Percentiles rank a stretch among this genome's conserved stretches.
phyloP scores from a whole-genome alignment of 495 filamentous ascomycete species.

The Clavariopsis aquatica region DNA sequence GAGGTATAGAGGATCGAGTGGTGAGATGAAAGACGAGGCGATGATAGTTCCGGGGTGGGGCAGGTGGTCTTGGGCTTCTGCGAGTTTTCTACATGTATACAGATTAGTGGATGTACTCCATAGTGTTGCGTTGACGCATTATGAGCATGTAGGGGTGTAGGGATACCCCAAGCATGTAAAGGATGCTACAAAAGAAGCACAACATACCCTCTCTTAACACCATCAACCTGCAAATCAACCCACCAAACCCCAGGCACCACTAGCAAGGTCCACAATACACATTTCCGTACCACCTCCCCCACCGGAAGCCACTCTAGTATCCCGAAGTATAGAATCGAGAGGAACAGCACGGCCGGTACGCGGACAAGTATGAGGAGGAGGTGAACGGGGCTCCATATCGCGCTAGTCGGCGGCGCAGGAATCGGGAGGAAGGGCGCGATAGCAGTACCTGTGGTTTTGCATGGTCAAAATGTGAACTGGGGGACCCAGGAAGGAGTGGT shows the following conservation, averaged over 20 bases:
- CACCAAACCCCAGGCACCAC: conserved; percentile 92
- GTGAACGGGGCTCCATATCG: conserved; percentile 61
- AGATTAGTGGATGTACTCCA: background rate
- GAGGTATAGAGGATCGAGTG: conserved; percentile 92
- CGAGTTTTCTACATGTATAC: conserved; percentile 56
- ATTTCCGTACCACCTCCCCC: conserved; percentile 75
- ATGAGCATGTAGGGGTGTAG: too few relatives aligned
- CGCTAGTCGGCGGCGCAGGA: conserved; percentile 57
- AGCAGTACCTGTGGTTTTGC: conserved; percentile 68
- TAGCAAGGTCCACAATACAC: conserved; percentile 81
- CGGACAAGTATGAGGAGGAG: conserved; percentile 77
- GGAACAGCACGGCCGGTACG: conserved; percentile 72
- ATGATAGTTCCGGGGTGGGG: conserved; percentile 78
- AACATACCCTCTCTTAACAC: conserved; percentile 79
- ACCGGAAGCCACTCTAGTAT: conserved; percentile 84
- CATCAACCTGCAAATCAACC: conserved; percentile 95
- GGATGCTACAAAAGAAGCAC: background rate
- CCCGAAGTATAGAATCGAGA: conserved; percentile 70
- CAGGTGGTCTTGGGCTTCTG: conserved; percentile 51
- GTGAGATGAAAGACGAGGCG: conserved; percentile 85
- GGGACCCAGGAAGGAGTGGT: background rate
- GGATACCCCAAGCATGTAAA: conserved; percentile 49
- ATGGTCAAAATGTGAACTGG: background rate
- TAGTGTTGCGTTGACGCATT: too few relatives aligned
- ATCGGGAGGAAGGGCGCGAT: conserved; percentile 94